Conservation (phyloP, 805 yeast species). For the Tetrapisispora iriomotensis region DNA sequence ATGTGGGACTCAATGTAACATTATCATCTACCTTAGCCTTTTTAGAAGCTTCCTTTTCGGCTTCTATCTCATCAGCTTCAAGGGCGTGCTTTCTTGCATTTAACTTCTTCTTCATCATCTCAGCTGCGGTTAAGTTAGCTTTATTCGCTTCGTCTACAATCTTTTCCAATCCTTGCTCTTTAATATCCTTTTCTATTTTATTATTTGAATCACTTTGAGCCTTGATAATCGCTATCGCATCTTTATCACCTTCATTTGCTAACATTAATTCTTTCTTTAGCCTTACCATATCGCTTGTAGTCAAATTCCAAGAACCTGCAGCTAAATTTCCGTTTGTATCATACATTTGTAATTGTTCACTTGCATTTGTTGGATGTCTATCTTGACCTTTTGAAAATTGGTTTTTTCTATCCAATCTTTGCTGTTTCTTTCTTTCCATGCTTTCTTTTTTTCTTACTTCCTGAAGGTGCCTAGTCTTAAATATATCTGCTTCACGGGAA, state of each 20-base stretch:
- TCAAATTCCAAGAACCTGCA: conserved; percentile 52
- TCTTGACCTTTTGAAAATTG: conserved; percentile 65
- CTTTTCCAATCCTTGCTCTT: conserved; percentile 22
- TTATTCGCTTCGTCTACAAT: conserved; percentile 30
- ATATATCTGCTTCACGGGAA: conserved; percentile 66
- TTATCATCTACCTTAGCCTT: conserved; percentile 14
- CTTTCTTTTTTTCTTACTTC: conserved; percentile 63
- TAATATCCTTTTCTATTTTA: conserved; percentile 18
- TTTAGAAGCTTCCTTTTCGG: conserved; percentile 7
- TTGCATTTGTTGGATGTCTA: conserved; percentile 61
- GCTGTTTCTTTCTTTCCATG: conserved; percentile 43
- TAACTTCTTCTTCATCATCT: conserved; percentile 32
- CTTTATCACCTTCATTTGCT: conserved; percentile 62
- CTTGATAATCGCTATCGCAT: conserved; percentile 54
- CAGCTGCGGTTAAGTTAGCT: conserved; percentile 38
- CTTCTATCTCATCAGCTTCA: conserved; percentile 20
- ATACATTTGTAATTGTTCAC: conserved; percentile 64
- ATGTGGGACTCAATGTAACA: not conserved
- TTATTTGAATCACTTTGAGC: conserved; percentile 30
- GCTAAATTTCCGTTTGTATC: conserved; percentile 67
- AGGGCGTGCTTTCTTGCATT: conserved; percentile 20
- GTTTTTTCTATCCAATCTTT: conserved; percentile 20
- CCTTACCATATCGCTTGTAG: conserved; percentile 62
- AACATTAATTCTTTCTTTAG: conserved; percentile 51
- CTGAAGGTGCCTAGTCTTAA: conserved; percentile 54